A percentile compares a stretch with the other conserved stretches of the same genome.
These are phyloP conservation scores for Chiua sp. DNA, from an alignment of 1,284 basidiomycete genomes.

Conservation along the genomic window DNA sequence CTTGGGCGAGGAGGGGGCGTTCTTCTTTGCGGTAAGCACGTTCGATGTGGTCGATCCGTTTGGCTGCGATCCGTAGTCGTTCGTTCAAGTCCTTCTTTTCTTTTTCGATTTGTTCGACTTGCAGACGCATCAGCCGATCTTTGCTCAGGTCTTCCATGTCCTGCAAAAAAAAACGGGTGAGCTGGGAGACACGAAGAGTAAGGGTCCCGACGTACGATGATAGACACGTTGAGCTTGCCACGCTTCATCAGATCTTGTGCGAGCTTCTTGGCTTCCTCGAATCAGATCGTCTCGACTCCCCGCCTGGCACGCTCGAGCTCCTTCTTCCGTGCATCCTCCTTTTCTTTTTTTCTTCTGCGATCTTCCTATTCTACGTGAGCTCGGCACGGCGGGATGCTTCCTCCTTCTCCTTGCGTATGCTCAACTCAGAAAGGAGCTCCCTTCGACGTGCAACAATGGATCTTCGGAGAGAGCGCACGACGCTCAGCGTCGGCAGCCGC, in stretches of 20 bases:
- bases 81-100: conserved; percentile 93
- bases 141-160: conserved; percentile 88
- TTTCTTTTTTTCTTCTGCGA: conserved; percentile 71
- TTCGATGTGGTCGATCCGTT: conserved; percentile 96
- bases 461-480: conserved; percentile 74
- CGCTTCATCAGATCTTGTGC: conserved; percentile 88
- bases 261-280: conserved; percentile 90
- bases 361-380: conserved; percentile 69
- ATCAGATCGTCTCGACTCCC: conserved; percentile 84
- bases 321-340: conserved; percentile 74
- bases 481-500: conserved; percentile 72
- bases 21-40: conserved; percentile 97
- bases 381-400: conserved; percentile 86
- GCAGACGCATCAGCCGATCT: conserved; percentile 87
- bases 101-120: conserved; percentile 96
- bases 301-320: conserved; percentile 82
- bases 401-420: conserved; percentile 89
- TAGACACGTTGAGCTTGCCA: conserved; percentile 86
- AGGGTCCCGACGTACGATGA: conserved; percentile 60
- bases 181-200: too few relatives aligned
- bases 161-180: conserved; percentile 26
- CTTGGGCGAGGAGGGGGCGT: conserved; percentile 82
- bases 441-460: conserved; percentile 88
- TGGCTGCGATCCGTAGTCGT: conserved; percentile 83
- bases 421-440: conserved; percentile 88